A percentile compares a stretch with the other conserved stretches of the same genome.
These are phyloP conservation scores for Chimonanthus praecox DNA, from an alignment of 164 flowering plant genomes.

Conservation along the genomic window DNA sequence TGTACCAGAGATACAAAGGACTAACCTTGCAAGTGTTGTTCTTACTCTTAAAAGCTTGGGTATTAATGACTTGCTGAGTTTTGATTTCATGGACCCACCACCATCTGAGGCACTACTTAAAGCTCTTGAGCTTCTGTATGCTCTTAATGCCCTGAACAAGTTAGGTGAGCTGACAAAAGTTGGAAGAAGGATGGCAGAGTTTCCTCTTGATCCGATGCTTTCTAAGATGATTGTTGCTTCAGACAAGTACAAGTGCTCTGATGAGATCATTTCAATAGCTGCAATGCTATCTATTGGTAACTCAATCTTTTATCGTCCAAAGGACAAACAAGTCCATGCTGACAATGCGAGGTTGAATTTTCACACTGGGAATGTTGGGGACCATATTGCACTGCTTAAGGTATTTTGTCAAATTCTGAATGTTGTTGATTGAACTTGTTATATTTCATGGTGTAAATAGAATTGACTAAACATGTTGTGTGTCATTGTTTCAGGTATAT, in stretches of 20 bases:
- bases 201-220: constrained; percentile 95
- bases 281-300: constrained; percentile 94
- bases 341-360: constrained; percentile 95
- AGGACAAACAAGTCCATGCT: constrained; percentile 98
- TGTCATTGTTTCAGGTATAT: constrained; percentile 48
- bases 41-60: constrained; percentile 90
- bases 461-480: neutral
- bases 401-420: constrained; percentile 23
- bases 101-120: constrained; percentile 84
- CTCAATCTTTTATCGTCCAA: constrained; percentile 93
- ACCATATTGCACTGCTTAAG: constrained; percentile 92
- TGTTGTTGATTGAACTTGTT: neutral
- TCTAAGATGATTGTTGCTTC: constrained; percentile 97
- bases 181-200: constrained; percentile 95
- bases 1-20: constrained; percentile 87
- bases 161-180: constrained; percentile 83
- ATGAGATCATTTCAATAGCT: constrained; percentile 88
- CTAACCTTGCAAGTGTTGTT: constrained; percentile 93
- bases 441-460: neutral
- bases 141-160: constrained; percentile 80
- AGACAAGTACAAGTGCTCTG: constrained; percentile 79
- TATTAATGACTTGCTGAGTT: constrained; percentile 68
- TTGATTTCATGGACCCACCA: constrained; percentile 98
- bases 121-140: constrained; percentile 79
- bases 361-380: constrained; percentile 95